phyloP scores from a whole-genome alignment of 2,329 filamentous ascomycete genomes.

The Colletotrichum falcatum region DNA sequence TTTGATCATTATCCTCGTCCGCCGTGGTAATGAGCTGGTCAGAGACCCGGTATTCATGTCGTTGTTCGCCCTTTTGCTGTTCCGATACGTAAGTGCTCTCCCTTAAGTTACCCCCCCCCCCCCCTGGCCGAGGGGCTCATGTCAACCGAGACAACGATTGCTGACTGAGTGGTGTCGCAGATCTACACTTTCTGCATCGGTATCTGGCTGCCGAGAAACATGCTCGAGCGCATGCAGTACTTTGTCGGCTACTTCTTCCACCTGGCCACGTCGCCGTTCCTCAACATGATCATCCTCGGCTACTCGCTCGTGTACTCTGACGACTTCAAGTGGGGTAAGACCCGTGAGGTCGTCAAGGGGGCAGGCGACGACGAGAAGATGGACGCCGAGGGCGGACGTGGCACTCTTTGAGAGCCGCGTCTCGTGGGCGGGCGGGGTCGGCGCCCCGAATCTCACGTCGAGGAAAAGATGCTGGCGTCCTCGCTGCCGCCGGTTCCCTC shows the following conservation, averaged over 20 bases:
- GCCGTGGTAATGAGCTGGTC: constrained; percentile 50
- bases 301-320: constrained; percentile 58
- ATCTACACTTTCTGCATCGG: constrained; percentile 57
- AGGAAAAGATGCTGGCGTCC: constrained; percentile 14
- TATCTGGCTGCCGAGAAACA: constrained; percentile 56
- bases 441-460: neutral
- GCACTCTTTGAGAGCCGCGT: constrained; percentile 37
- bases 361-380: constrained; percentile 43
- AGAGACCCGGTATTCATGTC: constrained; percentile 52
- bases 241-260: constrained; percentile 55
- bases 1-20: constrained; percentile 51
- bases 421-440: neutral
- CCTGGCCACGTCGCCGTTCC: constrained; percentile 53
- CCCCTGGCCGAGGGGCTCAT: neutral
- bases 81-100: constrained; percentile 54
- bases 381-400: constrained; percentile 42
- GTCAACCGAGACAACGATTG: neutral
- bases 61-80: constrained; percentile 52
- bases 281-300: constrained; percentile 57
- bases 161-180: constrained; percentile 44
- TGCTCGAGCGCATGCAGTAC: constrained; percentile 53
- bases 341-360: constrained; percentile 52
- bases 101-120: neutral
- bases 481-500: neutral
- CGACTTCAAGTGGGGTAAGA: constrained; percentile 62